Percentiles rank a stretch among this genome's conserved stretches.
phyloP scores from a whole-genome alignment of 1,284 basidiomycete species.

The Golubevia sp. region DNA sequence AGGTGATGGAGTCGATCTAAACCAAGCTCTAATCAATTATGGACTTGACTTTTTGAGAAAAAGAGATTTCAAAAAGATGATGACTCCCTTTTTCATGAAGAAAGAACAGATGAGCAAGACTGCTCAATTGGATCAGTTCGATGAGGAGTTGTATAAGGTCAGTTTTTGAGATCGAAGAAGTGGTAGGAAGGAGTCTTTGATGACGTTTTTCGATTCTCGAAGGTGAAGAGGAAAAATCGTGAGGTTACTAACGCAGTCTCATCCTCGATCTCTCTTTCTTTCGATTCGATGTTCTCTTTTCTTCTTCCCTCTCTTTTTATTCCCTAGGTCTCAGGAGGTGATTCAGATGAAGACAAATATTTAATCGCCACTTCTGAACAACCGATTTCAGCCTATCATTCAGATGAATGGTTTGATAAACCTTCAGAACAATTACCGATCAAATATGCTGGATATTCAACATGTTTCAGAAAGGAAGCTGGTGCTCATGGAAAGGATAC shows the following conservation, averaged over 20 bases:
- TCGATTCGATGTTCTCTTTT: too few species aligned
- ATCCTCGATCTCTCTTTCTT: too few species aligned
- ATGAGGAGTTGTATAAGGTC: conserved; percentile 97
- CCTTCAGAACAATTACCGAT: conserved; percentile 88
- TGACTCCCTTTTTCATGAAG: conserved; percentile 98
- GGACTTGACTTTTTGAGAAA: conserved; percentile 89
- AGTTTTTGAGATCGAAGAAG: conserved; percentile 6
- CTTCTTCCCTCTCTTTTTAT: neutral
- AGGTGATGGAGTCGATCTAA: conserved; percentile 93
- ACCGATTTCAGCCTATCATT: conserved; percentile 92
- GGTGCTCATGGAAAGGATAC: conserved; percentile 96
- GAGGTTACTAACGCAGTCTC: too few species aligned
- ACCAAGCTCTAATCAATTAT: conserved; percentile 93
- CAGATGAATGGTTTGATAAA: conserved; percentile 95
- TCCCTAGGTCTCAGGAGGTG: conserved; percentile 71
- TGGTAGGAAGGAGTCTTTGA: too few species aligned
- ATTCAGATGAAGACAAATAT: conserved; percentile 88
- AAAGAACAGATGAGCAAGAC: conserved; percentile 97
- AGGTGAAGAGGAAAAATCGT: too few species aligned
- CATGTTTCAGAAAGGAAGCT: conserved; percentile 99
- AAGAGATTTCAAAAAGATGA: conserved; percentile 86
- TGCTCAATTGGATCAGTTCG: conserved; percentile 95
- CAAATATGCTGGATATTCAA: conserved; percentile 73
- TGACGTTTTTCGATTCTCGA: too few species aligned
- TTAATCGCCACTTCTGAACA: conserved; percentile 98